These are phyloP conservation scores for Yarrowia deformans DNA, from an alignment of 805 yeast genomes.

Conservation along the genomic window DNA sequence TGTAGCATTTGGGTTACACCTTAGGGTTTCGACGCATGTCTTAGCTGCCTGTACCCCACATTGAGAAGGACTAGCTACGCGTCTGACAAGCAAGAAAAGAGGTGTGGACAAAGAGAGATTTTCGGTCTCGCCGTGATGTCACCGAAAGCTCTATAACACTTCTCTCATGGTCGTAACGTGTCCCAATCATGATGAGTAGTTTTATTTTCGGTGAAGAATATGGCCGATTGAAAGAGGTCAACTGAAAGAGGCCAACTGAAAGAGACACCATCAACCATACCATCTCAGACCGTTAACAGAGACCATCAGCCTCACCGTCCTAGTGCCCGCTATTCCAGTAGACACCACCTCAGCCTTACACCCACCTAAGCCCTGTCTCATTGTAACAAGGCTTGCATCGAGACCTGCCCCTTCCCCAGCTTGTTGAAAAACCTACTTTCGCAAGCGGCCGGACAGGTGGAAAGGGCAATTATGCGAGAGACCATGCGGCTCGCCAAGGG, in stretches of 20 bases:
- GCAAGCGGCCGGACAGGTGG: conserved; percentile 7
- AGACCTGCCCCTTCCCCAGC: conserved; percentile 21
- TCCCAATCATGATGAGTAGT: too few relatives aligned
- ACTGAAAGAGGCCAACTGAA: too few relatives aligned
- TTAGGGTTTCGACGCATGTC: neutral
- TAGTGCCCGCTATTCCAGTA: conserved; percentile 11
- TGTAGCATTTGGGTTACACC: neutral
- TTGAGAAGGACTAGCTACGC: neutral
- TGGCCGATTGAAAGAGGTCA: too few relatives aligned
- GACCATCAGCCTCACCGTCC: conserved; percentile 4
- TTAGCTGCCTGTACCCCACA: conserved; percentile 26
- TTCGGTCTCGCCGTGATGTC: conserved; percentile 14
- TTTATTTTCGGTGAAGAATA: too few relatives aligned
- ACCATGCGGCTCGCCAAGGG: conserved; percentile 21
- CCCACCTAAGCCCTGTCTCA: conserved; percentile 1
- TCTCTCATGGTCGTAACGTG: neutral
- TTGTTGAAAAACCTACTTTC: conserved; percentile 8
- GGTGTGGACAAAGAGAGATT: neutral
- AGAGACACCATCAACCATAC: too few relatives aligned
- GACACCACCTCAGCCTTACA: conserved; percentile 23
- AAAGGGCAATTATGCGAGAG: conserved; percentile 4
- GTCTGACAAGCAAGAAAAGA: neutral
- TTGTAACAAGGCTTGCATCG: conserved; percentile 1
- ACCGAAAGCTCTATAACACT: conserved; percentile 25
- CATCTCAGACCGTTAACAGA: neutral